These are phyloP conservation scores for Colletotrichum orchidophilum DNA, from an alignment of 2,329 filamentous ascomycete species.

Conservation along the genomic window DNA sequence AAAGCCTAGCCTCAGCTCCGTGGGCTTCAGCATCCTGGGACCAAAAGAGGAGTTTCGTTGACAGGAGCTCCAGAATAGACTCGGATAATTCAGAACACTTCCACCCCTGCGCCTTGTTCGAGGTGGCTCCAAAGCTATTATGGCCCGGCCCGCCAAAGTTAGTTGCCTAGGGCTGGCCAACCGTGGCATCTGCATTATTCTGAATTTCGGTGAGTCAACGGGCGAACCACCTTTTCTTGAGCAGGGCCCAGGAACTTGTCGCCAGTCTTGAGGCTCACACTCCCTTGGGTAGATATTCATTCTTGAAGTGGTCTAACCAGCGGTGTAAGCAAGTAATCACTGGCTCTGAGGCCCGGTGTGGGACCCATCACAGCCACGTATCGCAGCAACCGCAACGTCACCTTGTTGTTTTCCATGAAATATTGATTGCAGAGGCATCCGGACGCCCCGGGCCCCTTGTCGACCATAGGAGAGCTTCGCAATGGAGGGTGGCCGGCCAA, in stretches of 20 bases:
- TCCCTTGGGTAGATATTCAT: not conserved
- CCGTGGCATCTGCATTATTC: not conserved
- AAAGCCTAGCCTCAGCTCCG: not conserved
- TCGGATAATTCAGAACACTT: not conserved
- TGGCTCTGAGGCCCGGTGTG: not conserved
- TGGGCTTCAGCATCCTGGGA: not conserved
- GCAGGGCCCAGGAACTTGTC: not conserved
- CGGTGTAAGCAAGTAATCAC: slow-evolving; percentile 22
- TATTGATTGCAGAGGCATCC: not conserved
- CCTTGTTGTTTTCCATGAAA: not conserved
- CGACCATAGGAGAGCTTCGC: not conserved
- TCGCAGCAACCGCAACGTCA: not conserved
- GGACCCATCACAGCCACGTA: not conserved
- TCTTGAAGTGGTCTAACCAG: slow-evolving; percentile 6
- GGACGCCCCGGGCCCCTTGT: slow-evolving; percentile 11
- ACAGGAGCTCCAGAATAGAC: not conserved
- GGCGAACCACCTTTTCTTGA: not conserved
- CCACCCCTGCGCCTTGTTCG: not conserved
- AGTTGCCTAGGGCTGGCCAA: not conserved
- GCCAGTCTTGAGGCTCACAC: slow-evolving; percentile 5
- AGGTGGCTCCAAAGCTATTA: not conserved
- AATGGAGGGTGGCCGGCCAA: not conserved
- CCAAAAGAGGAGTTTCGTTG: not conserved
- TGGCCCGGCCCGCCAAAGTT: slow-evolving; percentile 14
- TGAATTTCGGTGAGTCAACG: not conserved